These are phyloP conservation scores for Backusella morwellensis DNA, from an alignment of 192 early-diverging fungal genomes.

Conservation along the genomic window DNA sequence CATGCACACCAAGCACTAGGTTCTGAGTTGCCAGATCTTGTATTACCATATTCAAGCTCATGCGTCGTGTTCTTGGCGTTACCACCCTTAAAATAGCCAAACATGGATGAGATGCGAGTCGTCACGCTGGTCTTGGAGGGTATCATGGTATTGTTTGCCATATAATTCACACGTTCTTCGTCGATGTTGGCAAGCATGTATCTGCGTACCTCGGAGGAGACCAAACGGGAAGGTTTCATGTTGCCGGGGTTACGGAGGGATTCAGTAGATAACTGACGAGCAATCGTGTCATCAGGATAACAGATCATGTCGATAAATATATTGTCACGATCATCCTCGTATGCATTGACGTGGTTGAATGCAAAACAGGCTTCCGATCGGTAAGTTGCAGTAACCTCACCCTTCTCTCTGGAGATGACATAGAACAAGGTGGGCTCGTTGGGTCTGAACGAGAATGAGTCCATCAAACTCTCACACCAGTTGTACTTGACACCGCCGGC, in stretches of 20 bases:
- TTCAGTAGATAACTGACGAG: conserved; percentile 55
- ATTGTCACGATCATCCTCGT: conserved; percentile 64
- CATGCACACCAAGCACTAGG: conserved; percentile 18
- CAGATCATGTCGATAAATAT: conserved; percentile 52
- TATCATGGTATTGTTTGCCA: conserved; percentile 32
- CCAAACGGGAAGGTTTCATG: conserved; percentile 42
- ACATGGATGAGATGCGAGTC: conserved; percentile 13
- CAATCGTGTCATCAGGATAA: conserved; percentile 60
- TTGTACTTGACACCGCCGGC: conserved; percentile 64
- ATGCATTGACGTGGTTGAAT: conserved; percentile 75
- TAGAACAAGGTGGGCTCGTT: conserved; percentile 62
- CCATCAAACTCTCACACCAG: conserved; percentile 70
- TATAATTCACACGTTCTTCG: conserved; percentile 48
- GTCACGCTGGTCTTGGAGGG: conserved; percentile 18
- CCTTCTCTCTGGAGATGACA: conserved; percentile 69
- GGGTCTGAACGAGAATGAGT: conserved; percentile 64
- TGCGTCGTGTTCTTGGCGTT: background rate
- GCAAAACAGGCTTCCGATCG: conserved; percentile 58
- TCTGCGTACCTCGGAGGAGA: conserved; percentile 55
- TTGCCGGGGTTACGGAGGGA: conserved; percentile 48
- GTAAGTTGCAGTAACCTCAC: conserved; percentile 68
- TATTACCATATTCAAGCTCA: background rate
- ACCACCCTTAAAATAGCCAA: conserved; percentile 38
- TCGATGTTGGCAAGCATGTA: conserved; percentile 58
- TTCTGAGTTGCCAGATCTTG: background rate